Percentiles rank a stretch among this genome's conserved stretches.
Evolutionary conservation across 2,329 filamentous ascomycete genomes (phyloP).

Genomic region (Acarospora socialis): DNA sequence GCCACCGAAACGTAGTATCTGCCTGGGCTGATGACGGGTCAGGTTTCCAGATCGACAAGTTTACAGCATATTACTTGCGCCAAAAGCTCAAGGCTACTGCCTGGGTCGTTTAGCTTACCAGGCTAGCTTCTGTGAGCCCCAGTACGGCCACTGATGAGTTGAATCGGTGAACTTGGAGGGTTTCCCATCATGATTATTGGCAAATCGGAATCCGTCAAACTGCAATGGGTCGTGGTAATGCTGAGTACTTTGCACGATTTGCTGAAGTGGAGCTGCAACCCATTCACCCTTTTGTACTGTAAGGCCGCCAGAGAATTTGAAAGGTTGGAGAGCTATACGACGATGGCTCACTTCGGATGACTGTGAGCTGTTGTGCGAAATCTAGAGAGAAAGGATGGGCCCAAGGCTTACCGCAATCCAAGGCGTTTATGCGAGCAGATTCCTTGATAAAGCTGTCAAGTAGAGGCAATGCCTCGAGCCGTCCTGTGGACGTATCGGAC

Average conservation of each 20-base stretch:
- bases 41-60: too few relatives aligned
- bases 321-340: slow-evolving; percentile 10
- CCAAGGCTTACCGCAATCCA: background rate
- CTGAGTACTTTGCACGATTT: slow-evolving; percentile 3
- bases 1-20: slow-evolving; percentile 6
- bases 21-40: slow-evolving; percentile 3
- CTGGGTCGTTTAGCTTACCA: too few relatives aligned
- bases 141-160: slow-evolving; percentile 1
- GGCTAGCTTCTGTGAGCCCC: slow-evolving; percentile 3
- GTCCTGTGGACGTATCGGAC: too few relatives aligned
- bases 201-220: slow-evolving; percentile 9
- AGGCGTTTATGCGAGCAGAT: too few relatives aligned
- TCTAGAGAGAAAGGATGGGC: background rate
- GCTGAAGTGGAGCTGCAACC: slow-evolving; percentile 4
- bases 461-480: too few relatives aligned
- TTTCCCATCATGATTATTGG: background rate
- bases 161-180: slow-evolving; percentile 4
- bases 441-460: too few relatives aligned
- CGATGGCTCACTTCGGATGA: slow-evolving; percentile 6
- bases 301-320: slow-evolving; percentile 1
- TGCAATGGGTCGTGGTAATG: slow-evolving; percentile 3
- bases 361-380: background rate
- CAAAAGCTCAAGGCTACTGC: too few relatives aligned
- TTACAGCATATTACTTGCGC: too few relatives aligned
- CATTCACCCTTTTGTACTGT: slow-evolving; percentile 4